Evolutionary conservation across 2,329 filamentous ascomycete species (phyloP), one percentile per base, ranked within the genome.

Genomic region (Aspergillus texensis): DNA sequence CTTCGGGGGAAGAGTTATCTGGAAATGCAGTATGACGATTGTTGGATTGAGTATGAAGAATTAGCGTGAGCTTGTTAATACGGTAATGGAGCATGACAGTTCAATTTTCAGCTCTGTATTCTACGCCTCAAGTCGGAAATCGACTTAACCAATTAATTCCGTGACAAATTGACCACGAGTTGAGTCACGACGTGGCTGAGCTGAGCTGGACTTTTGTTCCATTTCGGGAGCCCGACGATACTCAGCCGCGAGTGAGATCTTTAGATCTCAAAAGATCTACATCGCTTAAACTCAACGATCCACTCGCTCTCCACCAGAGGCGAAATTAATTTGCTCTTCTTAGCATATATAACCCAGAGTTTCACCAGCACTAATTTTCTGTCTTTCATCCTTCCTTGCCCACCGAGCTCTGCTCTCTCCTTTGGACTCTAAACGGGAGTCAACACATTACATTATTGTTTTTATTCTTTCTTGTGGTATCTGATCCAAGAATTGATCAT

Each of bases 1-100:
- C 52, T 68, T 32, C 21, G 46, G 10, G 66, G 67, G 5, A 61
- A 57, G 46, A 67, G 61, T 41, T 68, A 61, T 34, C 48, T 69
- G 53, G 66, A 68, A 58, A 69, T 68, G 67, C 63, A 67, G 57
- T 69, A 69, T 53, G 66, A 69, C 9, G 48, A 61, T 4, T 68
- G 67, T 32, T 65, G 60, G 62, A 53, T 69, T 21, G 26, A 45
- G 19, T 36, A 24, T 36, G 52, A 54, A 36, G n/a, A 36, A 24
- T 12, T 54, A 11, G 52, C 30, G 19, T 34, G 28, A 34, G 30
- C 6, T 21, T 48, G 45, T 24, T 48, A 16, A 24, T 48, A 16
- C 14, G 11, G 5, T 19, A 36, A 16, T 36, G 14, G 6, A 6
- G 14, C 14, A 48, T 48, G 10, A 24, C 16, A n/a, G 6, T 28